Evolutionary conservation across 768 basidiomycete genomes (phyloP), one percentile per base, ranked within the genome.

Genomic region (Kwoniella bestiolae): DNA sequence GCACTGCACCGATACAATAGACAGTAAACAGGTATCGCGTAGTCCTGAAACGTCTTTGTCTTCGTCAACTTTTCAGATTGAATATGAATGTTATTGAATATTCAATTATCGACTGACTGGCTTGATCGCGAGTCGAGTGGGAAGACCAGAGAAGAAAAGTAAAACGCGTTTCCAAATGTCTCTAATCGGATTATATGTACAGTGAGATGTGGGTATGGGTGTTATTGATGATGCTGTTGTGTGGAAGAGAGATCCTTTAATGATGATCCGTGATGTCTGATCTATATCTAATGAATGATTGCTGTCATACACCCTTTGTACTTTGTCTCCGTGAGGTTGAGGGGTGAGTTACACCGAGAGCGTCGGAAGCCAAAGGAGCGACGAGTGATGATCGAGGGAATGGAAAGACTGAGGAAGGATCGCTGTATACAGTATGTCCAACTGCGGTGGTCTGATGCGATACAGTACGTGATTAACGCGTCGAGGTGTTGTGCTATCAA

Each of bases 211-310:
- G 3, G 3, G 38, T 14, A 8, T 41, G 3, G 38, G 12, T 11
- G 38, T 41, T 41, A 18, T 41, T 52, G 50, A 12, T 28, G 50
- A 12, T 52, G 28, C 11, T 52, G 23, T 31, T 18, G 25, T 51
- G 29, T 52, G 28, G 21, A 52, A 52, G 25, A 16, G 16, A 52
- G 28, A 52, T 52, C 50, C 50, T 52, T 52, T 52, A 26, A 52
- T 52, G 50, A 31, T 31, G 29, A 52, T 52, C 50, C 50, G 50
- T 52, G 50, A 31, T 52, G n/a, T 28, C 2, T 23, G 25, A 28
- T 52, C 25, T 18, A 11, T 9, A 52, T 41, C 38, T 14, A 41
- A 0, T 41, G 38, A 41, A 18, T 41, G 38, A 41, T 11, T 4
- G 12, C 38, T 56, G 29, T 9, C 52, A 7, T 35, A 3, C 9